Conservation (phyloP, 2,329 filamentous ascomycete genomes). For the Diaporthe eres region DNA sequence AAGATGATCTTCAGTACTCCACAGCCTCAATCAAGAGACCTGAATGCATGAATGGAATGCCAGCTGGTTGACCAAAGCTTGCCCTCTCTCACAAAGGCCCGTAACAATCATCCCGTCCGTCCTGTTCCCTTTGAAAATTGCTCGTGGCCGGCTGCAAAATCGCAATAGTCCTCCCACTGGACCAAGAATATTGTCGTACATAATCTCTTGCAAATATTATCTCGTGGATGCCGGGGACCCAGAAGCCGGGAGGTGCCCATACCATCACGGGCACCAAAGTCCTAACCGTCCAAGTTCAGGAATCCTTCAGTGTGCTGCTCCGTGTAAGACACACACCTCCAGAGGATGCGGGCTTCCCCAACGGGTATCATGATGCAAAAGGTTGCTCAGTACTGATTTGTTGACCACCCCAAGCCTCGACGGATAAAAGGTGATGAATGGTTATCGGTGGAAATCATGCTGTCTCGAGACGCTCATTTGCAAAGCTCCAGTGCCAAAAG, state of each 20-base stretch:
- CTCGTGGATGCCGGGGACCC: conserved; percentile 8
- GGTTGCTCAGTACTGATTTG: conserved; percentile 8
- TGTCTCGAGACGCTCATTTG: background rate
- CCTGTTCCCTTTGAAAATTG: background rate
- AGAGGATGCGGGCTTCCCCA: background rate
- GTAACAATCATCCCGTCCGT: background rate
- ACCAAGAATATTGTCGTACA: conserved; percentile 25
- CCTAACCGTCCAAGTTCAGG: conserved; percentile 12
- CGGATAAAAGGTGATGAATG: background rate
- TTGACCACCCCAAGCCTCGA: background rate
- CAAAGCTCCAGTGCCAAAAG: background rate
- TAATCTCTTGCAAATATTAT: conserved; percentile 32
- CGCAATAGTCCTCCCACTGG: conserved; percentile 1
- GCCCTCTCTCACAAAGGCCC: background rate
- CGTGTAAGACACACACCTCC: background rate
- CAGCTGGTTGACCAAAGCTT: conserved; percentile 18
- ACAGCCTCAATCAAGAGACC: conserved; percentile 6
- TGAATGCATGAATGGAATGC: conserved; percentile 28
- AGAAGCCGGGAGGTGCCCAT: conserved; percentile 12
- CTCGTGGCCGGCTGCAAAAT: background rate
- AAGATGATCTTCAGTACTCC: background rate
- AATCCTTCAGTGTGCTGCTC: background rate
- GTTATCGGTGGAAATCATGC: background rate
- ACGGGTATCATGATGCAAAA: conserved; percentile 12
- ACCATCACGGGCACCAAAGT: background rate